A percentile compares a stretch with the other conserved stretches of the same genome.
Evolutionary conservation across 2,329 filamentous ascomycete species (phyloP).

Genomic region (Arthrobotrys musiformis): DNA sequence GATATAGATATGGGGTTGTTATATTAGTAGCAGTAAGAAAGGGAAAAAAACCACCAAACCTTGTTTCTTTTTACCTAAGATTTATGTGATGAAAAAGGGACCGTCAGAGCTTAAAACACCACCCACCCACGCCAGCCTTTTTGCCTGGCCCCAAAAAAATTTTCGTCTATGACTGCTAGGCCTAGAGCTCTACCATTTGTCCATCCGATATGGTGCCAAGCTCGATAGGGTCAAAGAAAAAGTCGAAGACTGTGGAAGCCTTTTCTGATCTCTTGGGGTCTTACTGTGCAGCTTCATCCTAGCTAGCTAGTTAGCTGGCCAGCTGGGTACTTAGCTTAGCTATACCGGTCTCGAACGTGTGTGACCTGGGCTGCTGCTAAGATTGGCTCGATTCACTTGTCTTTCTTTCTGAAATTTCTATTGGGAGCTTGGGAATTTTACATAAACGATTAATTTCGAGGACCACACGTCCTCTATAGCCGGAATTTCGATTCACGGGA

Average conservation of each 20-base stretch:
- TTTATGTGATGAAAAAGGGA: slow-evolving; percentile 51
- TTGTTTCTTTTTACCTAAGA: slow-evolving; percentile 54
- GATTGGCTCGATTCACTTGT: slow-evolving; percentile 38
- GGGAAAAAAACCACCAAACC: slow-evolving; percentile 20
- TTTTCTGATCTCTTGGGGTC: slow-evolving; percentile 11
- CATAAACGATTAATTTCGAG: background rate
- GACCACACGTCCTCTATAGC: slow-evolving; percentile 12
- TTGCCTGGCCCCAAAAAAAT: slow-evolving; percentile 7
- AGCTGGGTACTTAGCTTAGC: too few species aligned
- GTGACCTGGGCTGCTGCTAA: slow-evolving; percentile 41
- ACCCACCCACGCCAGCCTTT: slow-evolving; percentile 34
- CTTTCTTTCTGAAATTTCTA: background rate
- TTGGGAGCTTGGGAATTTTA: background rate
- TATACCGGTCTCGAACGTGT: slow-evolving; percentile 25
- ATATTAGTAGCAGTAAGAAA: slow-evolving; percentile 6
- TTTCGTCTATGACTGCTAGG: slow-evolving; percentile 34
- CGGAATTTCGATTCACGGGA: slow-evolving; percentile 9
- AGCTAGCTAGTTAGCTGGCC: too few species aligned
- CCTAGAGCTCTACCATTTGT: slow-evolving; percentile 23
- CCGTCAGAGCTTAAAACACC: slow-evolving; percentile 8
- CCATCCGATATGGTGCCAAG: slow-evolving; percentile 29
- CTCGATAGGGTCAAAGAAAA: background rate
- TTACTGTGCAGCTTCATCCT: background rate
- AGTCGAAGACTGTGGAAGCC: slow-evolving; percentile 18
- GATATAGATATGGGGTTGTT: slow-evolving; percentile 19